phyloP scores from a whole-genome alignment of 345 rosid species.

The Aquilaria sinensis region DNA sequence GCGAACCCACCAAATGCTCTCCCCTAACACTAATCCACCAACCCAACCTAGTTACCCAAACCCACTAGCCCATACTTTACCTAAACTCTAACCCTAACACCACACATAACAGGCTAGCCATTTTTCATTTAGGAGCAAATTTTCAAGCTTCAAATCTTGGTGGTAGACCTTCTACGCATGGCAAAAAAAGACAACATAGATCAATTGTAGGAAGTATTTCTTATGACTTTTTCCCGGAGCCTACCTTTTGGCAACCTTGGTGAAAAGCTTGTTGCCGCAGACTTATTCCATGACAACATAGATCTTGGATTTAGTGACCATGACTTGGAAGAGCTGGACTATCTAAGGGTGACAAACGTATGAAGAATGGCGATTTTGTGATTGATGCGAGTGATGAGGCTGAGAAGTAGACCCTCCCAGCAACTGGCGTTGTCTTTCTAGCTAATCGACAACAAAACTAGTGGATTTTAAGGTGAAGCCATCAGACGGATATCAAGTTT shows the following conservation, averaged over 20 bases:
- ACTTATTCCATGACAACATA: constrained; percentile 78
- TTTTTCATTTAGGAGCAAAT: constrained; percentile 52
- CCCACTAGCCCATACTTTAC: too few species aligned
- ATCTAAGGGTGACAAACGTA: constrained; percentile 76
- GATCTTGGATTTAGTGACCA: constrained; percentile 74
- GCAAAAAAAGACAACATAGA: constrained; percentile 58
- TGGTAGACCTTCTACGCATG: constrained; percentile 71
- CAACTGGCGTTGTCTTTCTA: constrained; percentile 1
- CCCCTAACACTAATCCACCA: too few species aligned
- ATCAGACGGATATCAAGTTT: too few species aligned
- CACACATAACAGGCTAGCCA: too few species aligned
- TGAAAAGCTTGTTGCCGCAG: constrained; percentile 58
- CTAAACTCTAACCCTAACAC: too few species aligned
- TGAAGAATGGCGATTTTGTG: constrained; percentile 72
- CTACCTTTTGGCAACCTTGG: constrained; percentile 52
- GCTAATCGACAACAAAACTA: too few species aligned
- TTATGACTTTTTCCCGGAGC: constrained; percentile 46
- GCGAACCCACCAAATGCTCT: too few species aligned
- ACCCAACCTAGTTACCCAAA: too few species aligned
- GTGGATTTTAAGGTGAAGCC: too few species aligned
- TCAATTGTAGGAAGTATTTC: constrained; percentile 58
- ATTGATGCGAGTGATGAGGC: constrained; percentile 55
- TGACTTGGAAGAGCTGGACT: constrained; percentile 62
- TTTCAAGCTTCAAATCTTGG: constrained; percentile 75
- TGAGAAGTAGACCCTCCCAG: constrained; percentile 40